Evolutionary conservation across 2,329 filamentous ascomycete genomes (phyloP).

Genomic region (Fusarium lateritium): DNA sequence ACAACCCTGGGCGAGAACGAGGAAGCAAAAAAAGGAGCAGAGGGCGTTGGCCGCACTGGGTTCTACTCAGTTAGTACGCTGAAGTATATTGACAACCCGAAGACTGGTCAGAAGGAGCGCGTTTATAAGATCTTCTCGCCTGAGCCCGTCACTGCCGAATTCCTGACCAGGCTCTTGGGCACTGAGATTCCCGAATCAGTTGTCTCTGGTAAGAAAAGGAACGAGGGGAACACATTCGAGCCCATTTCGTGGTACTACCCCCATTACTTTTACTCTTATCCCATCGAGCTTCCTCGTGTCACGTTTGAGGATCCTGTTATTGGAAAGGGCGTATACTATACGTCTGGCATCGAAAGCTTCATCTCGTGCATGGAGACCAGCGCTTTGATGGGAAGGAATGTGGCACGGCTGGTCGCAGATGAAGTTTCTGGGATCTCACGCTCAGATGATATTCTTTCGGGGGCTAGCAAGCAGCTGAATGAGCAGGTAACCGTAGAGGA

Average conservation of each 20-base stretch:
- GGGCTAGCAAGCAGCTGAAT: neutral
- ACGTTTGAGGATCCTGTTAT: slow-evolving; percentile 88
- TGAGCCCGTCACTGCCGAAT: slow-evolving; percentile 64
- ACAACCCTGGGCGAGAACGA: slow-evolving; percentile 82
- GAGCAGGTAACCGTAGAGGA: slow-evolving; percentile 11
- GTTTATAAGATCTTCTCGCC: slow-evolving; percentile 78
- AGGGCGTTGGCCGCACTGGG: slow-evolving; percentile 78
- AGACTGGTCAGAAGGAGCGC: slow-evolving; percentile 67
- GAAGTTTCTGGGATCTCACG: slow-evolving; percentile 58
- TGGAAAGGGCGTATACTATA: slow-evolving; percentile 77
- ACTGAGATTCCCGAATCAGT: slow-evolving; percentile 62
- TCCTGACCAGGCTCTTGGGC: slow-evolving; percentile 68
- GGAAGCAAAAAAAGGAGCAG: slow-evolving; percentile 61
- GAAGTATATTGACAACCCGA: slow-evolving; percentile 73
- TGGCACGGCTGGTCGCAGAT: slow-evolving; percentile 79
- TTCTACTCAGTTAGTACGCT: slow-evolving; percentile 92
- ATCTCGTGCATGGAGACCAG: slow-evolving; percentile 99
- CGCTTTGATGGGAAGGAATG: slow-evolving; percentile 90
- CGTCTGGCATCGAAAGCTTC: slow-evolving; percentile 88
- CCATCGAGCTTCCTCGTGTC: slow-evolving; percentile 84
- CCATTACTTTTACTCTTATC: slow-evolving; percentile 87
- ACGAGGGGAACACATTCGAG: slow-evolving; percentile 56
- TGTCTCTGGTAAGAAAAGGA: slow-evolving; percentile 47
- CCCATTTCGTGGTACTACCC: slow-evolving; percentile 83
- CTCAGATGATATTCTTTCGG: slow-evolving; percentile 14